Evolutionary conservation across 495 filamentous ascomycete species (phyloP).

Genomic region (Neurospora discreta): DNA sequence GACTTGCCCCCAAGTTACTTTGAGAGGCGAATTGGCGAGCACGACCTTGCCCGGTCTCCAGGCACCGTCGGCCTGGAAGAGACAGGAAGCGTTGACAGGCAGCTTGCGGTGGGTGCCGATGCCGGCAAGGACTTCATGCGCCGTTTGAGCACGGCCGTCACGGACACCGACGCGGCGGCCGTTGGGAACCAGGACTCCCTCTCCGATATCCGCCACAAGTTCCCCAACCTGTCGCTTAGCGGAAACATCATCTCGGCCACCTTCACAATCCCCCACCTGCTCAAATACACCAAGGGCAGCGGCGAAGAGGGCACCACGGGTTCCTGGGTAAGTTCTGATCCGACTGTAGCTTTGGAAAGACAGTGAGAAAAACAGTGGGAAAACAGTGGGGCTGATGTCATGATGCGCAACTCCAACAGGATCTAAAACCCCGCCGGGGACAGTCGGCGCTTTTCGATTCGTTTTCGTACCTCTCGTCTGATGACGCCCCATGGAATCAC

Average conservation of each 20-base stretch:
- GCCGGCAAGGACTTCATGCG: conserved; percentile 52
- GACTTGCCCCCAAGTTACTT: conserved; percentile 28
- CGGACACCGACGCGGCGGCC: conserved; percentile 4
- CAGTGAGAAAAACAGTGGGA: not conserved
- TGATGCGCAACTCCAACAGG: conserved; percentile 30
- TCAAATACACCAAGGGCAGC: conserved; percentile 52
- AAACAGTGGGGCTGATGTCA: conserved; percentile 20
- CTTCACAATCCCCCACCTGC: conserved; percentile 70
- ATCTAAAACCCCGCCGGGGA: conserved; percentile 64
- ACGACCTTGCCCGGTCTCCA: conserved; percentile 15
- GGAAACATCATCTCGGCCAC: conserved; percentile 80
- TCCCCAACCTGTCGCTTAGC: conserved; percentile 60
- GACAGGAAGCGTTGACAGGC: conserved; percentile 25
- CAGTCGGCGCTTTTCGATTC: conserved; percentile 85
- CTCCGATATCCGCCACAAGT: conserved; percentile 44
- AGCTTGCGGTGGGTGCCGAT: conserved; percentile 41
- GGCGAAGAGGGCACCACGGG: conserved; percentile 21
- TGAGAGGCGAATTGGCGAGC: conserved; percentile 18
- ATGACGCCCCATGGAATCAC: conserved; percentile 69
- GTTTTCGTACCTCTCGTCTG: conserved; percentile 69
- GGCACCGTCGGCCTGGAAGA: conserved; percentile 2
- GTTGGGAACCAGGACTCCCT: conserved; percentile 35
- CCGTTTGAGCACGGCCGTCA: conserved; percentile 45
- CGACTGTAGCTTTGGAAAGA: not conserved
- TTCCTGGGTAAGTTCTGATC: not conserved